Conservation (phyloP, 805 yeast genomes). For the Ogataea wickerhamii region DNA sequence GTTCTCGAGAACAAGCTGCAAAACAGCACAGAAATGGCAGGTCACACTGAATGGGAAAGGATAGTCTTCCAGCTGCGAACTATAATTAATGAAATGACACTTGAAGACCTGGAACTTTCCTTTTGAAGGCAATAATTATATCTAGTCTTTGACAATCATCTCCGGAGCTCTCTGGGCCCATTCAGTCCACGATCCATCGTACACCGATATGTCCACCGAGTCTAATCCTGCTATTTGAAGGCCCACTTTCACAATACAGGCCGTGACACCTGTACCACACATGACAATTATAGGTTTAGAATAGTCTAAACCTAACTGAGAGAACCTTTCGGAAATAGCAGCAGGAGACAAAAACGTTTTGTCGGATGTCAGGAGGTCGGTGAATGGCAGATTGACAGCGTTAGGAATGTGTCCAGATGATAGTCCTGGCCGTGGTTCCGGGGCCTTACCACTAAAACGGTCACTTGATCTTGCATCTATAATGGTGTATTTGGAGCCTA, state of each 20-base stretch:
- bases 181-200: constrained; percentile 90
- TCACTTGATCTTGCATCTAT: constrained; percentile 80
- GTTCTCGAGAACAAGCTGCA: constrained; percentile 13
- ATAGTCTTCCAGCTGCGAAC: constrained; percentile 16
- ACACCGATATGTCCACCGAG: constrained; percentile 48
- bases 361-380: constrained; percentile 49
- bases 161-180: constrained; percentile 75
- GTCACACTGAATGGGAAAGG: constrained; percentile 21
- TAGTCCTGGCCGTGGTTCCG: constrained; percentile 88
- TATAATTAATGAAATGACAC: constrained; percentile 11
- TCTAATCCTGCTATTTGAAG: constrained; percentile 50
- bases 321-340: constrained; percentile 47
- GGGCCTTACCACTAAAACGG: constrained; percentile 73
- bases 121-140: constrained; percentile 8
- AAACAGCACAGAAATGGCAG: constrained; percentile 2
- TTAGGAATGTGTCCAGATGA: constrained; percentile 89
- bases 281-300: constrained; percentile 71
- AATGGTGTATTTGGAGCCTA: constrained; percentile 46
- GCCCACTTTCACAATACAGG: constrained; percentile 80
- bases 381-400: constrained; percentile 72
- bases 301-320: constrained; percentile 35
- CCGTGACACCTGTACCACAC: constrained; percentile 98
- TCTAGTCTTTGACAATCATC: constrained; percentile 46
- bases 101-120: constrained; percentile 13
- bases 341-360: constrained; percentile 46